A percentile compares a stretch with the other conserved stretches of the same genome.
phyloP scores from a whole-genome alignment of 2,329 filamentous ascomycete species.

The Truncatella angustata region DNA sequence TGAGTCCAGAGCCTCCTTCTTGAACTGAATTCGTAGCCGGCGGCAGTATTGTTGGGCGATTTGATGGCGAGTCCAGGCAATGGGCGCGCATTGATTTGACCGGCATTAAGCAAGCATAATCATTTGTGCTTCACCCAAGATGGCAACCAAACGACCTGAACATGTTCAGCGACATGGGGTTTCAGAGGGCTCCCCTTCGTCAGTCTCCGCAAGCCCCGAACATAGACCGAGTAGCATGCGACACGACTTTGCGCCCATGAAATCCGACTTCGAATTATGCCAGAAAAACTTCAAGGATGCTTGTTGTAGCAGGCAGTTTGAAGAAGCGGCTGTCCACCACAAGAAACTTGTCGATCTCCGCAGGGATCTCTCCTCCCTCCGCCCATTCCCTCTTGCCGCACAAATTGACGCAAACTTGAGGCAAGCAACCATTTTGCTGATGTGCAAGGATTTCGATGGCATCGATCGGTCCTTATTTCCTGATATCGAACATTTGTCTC shows the following conservation, averaged over 20 bases:
- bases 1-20: too few species aligned
- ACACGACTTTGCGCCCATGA: neutral
- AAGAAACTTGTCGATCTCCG: neutral
- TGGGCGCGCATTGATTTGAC: too few species aligned
- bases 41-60: too few species aligned
- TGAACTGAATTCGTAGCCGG: too few species aligned
- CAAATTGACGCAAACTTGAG: neutral
- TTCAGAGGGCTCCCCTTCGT: too few species aligned
- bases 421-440: neutral
- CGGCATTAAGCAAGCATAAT: too few species aligned
- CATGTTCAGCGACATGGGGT: too few species aligned
- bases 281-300: neutral
- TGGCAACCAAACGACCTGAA: too few species aligned
- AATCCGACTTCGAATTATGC: neutral
- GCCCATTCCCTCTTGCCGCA: neutral
- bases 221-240: neutral
- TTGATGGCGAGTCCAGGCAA: too few species aligned
- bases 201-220: too few species aligned
- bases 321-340: neutral
- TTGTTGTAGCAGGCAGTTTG: neutral
- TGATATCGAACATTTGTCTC: neutral
- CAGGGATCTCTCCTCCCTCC: neutral
- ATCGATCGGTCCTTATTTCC: neutral
- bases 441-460: neutral
- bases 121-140: too few species aligned